Base-by-base conservation (phyloP, 371 early-diverging fungal genomes). In the Mortierella sp. region DNA sequence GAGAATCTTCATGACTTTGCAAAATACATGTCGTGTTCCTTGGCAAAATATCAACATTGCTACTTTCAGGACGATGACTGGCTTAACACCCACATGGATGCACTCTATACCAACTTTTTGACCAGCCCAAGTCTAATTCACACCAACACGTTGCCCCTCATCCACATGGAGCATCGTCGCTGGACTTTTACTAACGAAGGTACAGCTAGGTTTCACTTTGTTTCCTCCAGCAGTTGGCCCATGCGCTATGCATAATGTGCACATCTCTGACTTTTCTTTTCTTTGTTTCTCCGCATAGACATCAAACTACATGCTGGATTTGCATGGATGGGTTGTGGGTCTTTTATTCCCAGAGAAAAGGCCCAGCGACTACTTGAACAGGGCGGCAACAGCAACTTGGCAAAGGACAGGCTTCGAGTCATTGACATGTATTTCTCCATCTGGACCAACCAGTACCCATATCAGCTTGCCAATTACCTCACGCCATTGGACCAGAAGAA, bases 381-480 rank as follows among this genome's bases (percentile, higher is more conserved):
- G 60, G 72, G 89, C 8, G 92, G 90, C 38, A 88, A 87, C 65
- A 85, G 83, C 8, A 86, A 86, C 0, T 58, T 91, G 16, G 79
- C 72, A 1, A 90, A 88, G 70, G 88, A 88, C 19, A 83, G 85
- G 24, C 71, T 89, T 22, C 81, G 84, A 24, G 76, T 87, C 62
- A 87, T 88, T 32, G 92, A 92, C 50, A 84, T 85, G 70, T 92
- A 89, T 67, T 92, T 92, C 70, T 84, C 89, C 21, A 84, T 92
- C 28, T 92, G 91, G 91, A 88, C 87, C 38, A 92, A 92, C 58
- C 91, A 91, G 60, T 92, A 90, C 63, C 92, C 92, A 15, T 92
- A 88, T 83, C 81, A 89, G 43, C 70, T 92, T 8, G 83, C 85
- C 58, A 88, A 88, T 63, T 87, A 88, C 0, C 81, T 89, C 16